These are phyloP conservation scores for Fusarium verticillioides DNA, from an alignment of 2,329 filamentous ascomycete species.

Conservation along the genomic window DNA sequence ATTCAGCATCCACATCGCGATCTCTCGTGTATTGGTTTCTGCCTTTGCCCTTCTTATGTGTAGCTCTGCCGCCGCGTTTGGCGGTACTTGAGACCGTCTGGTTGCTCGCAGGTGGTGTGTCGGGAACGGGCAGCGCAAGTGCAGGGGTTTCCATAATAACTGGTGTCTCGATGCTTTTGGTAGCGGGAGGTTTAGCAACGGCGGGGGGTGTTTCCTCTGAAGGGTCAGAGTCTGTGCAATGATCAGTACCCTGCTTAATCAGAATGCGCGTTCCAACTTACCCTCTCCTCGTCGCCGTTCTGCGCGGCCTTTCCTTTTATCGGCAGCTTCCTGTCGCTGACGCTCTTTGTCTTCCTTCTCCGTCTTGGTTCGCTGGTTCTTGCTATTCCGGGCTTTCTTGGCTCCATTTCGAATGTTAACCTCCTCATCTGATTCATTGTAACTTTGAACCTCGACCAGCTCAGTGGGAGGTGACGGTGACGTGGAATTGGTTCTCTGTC, in stretches of 20 bases:
- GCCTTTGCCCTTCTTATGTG: constrained; percentile 74
- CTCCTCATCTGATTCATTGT: constrained; percentile 80
- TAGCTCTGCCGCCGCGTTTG: constrained; percentile 70
- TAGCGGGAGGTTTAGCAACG: constrained; percentile 42
- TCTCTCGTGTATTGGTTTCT: constrained; percentile 88
- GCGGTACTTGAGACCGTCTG: constrained; percentile 59
- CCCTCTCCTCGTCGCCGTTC: constrained; percentile 85
- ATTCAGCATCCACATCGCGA: constrained; percentile 69
- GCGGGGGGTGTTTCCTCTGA: constrained; percentile 73
- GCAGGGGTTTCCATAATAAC: constrained; percentile 43
- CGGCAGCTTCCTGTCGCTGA: constrained; percentile 78
- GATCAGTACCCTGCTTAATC: constrained; percentile 21
- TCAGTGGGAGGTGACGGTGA: constrained; percentile 68
- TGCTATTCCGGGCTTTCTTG: constrained; percentile 71
- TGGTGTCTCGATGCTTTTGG: constrained; percentile 49
- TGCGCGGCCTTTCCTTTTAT: constrained; percentile 82
- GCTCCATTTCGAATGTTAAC: constrained; percentile 59
- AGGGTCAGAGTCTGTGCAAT: constrained; percentile 72
- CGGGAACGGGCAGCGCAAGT: constrained; percentile 45
- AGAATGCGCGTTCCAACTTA: constrained; percentile 52
- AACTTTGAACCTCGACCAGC: constrained; percentile 59
- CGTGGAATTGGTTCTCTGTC: constrained; percentile 83
- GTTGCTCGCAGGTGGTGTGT: constrained; percentile 58
- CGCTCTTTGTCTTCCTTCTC: constrained; percentile 80
- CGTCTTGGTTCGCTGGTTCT: constrained; percentile 70